phyloP scores from a whole-genome alignment of 2,329 filamentous ascomycete genomes.

The Pyrenochaeta sp. region DNA sequence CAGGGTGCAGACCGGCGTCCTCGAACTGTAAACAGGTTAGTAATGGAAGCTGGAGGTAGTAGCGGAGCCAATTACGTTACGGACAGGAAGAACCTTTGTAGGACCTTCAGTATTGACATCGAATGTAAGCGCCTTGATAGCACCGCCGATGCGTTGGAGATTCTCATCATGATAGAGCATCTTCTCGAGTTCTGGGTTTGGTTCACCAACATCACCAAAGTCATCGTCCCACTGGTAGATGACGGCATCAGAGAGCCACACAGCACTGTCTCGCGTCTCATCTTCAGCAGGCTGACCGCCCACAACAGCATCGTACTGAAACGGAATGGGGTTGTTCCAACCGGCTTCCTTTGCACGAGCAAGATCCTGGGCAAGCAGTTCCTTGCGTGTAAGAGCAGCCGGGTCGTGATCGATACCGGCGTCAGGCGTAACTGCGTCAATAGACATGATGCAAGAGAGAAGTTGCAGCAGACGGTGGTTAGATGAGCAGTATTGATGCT shows the following conservation, averaged over 20 bases:
- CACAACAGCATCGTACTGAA: slow-evolving; percentile 58
- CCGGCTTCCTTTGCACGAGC: slow-evolving; percentile 45
- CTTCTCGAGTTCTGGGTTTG: slow-evolving; percentile 73
- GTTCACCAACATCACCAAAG: slow-evolving; percentile 83
- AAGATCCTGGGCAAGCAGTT: slow-evolving; percentile 34
- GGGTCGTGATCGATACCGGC: slow-evolving; percentile 21
- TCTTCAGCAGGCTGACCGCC: slow-evolving; percentile 32
- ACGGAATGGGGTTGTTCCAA: slow-evolving; percentile 59
- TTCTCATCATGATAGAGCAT: slow-evolving; percentile 72
- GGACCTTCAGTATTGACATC: slow-evolving; percentile 61
- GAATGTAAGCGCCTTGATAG: slow-evolving; percentile 69
- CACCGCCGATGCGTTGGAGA: slow-evolving; percentile 64
- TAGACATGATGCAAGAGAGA: slow-evolving; percentile 26
- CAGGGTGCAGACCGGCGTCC: slow-evolving; percentile 83
- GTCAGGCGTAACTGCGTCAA: slow-evolving; percentile 18
- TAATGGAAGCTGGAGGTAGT: neutral
- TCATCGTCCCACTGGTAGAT: slow-evolving; percentile 88
- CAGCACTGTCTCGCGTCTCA: slow-evolving; percentile 28
- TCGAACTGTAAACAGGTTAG: slow-evolving; percentile 63
- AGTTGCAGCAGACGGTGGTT: neutral
- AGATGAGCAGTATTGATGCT: neutral
- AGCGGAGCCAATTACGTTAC: slow-evolving; percentile 53
- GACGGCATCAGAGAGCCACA: slow-evolving; percentile 65
- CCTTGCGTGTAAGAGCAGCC: slow-evolving; percentile 30
- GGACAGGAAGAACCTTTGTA: slow-evolving; percentile 58